Evolutionary conservation across 2,329 filamentous ascomycete genomes (phyloP).

Genomic region (Pseudohalonectria lignicola): DNA sequence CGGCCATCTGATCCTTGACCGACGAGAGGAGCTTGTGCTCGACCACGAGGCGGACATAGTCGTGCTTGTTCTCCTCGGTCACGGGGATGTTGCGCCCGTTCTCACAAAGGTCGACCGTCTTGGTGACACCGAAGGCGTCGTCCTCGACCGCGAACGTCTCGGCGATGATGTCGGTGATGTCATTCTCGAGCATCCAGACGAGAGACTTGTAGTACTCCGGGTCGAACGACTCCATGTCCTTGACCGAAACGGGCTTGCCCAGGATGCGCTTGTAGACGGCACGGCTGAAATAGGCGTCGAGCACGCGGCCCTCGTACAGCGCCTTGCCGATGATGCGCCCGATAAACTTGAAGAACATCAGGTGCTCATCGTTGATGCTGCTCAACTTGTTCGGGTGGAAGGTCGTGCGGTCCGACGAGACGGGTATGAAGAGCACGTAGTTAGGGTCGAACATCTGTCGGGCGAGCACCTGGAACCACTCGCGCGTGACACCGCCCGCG

Average conservation of each 20-base stretch:
- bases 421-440: conserved; percentile 91
- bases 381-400: conserved; percentile 97
- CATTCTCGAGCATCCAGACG: conserved; percentile 96
- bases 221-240: conserved; percentile 98
- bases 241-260: conserved; percentile 88
- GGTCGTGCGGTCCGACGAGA: conserved; percentile 92
- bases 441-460: conserved; percentile 99
- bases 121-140: conserved; percentile 84
- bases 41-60: conserved; percentile 89
- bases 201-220: conserved; percentile 98
- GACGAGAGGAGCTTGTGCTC: conserved; percentile 88
- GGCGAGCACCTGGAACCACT: conserved; percentile 98
- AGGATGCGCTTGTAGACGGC: conserved; percentile 98
- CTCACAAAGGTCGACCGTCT: conserved; percentile 74
- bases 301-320: conserved; percentile 85
- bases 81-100: conserved; percentile 87
- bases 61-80: conserved; percentile 96
- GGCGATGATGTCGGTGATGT: conserved; percentile 95
- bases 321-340: conserved; percentile 97
- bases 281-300: conserved; percentile 97
- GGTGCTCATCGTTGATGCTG: conserved; percentile 86
- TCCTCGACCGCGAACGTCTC: conserved; percentile 94
- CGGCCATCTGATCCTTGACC: conserved; percentile 86
- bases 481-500: conserved; percentile 90
- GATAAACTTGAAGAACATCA: conserved; percentile 99